phyloP scores from a whole-genome alignment of 2,329 filamentous ascomycete genomes.

The Exophiala alcalophila region DNA sequence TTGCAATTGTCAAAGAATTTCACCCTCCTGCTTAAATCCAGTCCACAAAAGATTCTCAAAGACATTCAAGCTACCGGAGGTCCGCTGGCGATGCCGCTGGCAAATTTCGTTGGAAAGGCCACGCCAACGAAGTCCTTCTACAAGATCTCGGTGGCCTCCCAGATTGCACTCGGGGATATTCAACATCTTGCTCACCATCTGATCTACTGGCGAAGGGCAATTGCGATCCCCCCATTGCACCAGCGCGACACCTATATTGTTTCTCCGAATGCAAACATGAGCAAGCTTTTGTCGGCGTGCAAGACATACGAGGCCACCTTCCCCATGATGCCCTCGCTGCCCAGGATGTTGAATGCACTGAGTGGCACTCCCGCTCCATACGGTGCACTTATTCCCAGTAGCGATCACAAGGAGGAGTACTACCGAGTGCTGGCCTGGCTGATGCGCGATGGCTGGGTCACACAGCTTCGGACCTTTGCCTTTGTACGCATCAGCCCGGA shows the following conservation, averaged over 20 bases:
- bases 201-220: conserved; percentile 91
- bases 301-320: conserved; percentile 74
- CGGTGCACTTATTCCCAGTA: conserved; percentile 78
- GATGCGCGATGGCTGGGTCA: conserved; percentile 88
- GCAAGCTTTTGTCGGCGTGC: conserved; percentile 65
- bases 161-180: conserved; percentile 75
- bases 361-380: conserved; percentile 79
- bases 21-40: conserved; percentile 77
- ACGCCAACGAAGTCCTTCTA: conserved; percentile 68
- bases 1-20: conserved; percentile 79
- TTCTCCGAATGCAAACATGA: conserved; percentile 81
- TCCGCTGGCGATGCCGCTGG: conserved; percentile 70
- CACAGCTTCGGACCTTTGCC: conserved; percentile 84
- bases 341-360: conserved; percentile 81
- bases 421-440: conserved; percentile 92
- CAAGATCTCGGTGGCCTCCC: conserved; percentile 58
- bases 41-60: conserved; percentile 74
- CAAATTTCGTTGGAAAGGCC: conserved; percentile 64
- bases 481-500: conserved; percentile 82
- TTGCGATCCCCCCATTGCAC: conserved; percentile 86
- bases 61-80: conserved; percentile 68
- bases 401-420: conserved; percentile 82
- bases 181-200: conserved; percentile 87
- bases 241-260: conserved; percentile 87
- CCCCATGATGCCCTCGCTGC: conserved; percentile 75